Evolutionary conservation across 2,329 filamentous ascomycete species (phyloP).

Genomic region (Cladosporium sp.): DNA sequence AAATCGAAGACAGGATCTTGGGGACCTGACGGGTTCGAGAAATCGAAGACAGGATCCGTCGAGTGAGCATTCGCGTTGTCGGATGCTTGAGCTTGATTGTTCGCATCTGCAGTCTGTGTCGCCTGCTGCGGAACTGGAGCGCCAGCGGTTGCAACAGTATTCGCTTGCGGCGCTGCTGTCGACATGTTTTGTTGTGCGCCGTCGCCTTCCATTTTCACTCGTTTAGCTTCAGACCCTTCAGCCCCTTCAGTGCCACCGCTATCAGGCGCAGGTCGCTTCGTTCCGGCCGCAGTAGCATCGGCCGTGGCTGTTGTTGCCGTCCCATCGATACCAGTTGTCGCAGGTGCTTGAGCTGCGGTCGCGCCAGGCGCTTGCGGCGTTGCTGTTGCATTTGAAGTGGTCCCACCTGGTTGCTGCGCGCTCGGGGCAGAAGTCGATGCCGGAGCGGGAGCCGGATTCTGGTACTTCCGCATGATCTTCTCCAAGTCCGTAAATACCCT

Average conservation of each 20-base stretch:
- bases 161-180: neutral
- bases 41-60: constrained; percentile 5
- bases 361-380: neutral
- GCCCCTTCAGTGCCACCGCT: neutral
- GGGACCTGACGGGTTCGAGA: neutral
- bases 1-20: constrained; percentile 7
- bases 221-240: neutral
- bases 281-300: neutral
- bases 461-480: constrained; percentile 11
- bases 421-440: neutral
- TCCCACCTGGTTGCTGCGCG: neutral
- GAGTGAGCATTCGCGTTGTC: neutral
- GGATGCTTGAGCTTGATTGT: neutral
- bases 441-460: constrained; percentile 4
- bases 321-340: neutral
- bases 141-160: neutral
- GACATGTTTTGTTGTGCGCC: neutral
- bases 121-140: neutral
- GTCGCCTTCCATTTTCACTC: constrained; percentile 8
- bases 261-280: constrained; percentile 3
- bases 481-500: constrained; percentile 13
- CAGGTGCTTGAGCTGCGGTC: neutral
- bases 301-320: neutral
- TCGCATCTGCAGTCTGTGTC: neutral
- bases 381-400: neutral